A percentile compares a stretch with the other conserved stretches of the same genome.
These are phyloP conservation scores for Quercus lobata DNA, from an alignment of 331 rosid genomes.

Conservation along the genomic window DNA sequence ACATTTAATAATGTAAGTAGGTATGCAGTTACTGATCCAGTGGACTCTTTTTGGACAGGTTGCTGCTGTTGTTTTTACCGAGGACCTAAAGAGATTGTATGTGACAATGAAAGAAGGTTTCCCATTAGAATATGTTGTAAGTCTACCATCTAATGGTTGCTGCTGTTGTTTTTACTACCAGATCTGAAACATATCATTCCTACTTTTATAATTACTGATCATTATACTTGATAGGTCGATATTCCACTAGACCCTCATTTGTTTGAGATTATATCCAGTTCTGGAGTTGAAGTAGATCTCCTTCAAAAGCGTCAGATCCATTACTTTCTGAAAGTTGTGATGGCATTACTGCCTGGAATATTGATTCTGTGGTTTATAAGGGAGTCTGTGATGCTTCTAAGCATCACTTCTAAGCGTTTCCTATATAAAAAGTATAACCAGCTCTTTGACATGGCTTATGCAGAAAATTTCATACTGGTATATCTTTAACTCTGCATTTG, in stretches of 20 bases:
- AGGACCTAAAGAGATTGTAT: conserved; percentile 76
- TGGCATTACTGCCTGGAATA: conserved; percentile 81
- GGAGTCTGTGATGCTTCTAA: conserved; percentile 74
- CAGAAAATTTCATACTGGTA: conserved; percentile 89
- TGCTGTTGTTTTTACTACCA: background rate
- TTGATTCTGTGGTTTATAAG: conserved; percentile 81
- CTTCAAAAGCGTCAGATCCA: conserved; percentile 80
- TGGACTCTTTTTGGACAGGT: conserved; percentile 61
- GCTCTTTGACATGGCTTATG: conserved; percentile 88
- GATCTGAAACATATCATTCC: conserved; percentile 11
- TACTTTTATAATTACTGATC: conserved; percentile 20
- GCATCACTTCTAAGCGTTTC: conserved; percentile 67
- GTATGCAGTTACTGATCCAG: conserved; percentile 26
- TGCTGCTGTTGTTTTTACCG: conserved; percentile 85
- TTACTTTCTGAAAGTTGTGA: conserved; percentile 79
- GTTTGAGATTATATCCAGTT: conserved; percentile 79
- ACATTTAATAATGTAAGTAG: conserved; percentile 4
- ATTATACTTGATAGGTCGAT: conserved; percentile 62
- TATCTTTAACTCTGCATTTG: conserved; percentile 17
- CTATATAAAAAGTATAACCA: conserved; percentile 85
- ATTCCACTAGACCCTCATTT: conserved; percentile 90
- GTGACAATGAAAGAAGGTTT: conserved; percentile 97
- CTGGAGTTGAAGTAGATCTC: conserved; percentile 96
- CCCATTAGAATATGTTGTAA: conserved; percentile 84
- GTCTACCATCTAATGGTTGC: conserved; percentile 31